Evolutionary conservation across 257 asterid species (phyloP).

Genomic region (Solanum pinnatisectum): DNA sequence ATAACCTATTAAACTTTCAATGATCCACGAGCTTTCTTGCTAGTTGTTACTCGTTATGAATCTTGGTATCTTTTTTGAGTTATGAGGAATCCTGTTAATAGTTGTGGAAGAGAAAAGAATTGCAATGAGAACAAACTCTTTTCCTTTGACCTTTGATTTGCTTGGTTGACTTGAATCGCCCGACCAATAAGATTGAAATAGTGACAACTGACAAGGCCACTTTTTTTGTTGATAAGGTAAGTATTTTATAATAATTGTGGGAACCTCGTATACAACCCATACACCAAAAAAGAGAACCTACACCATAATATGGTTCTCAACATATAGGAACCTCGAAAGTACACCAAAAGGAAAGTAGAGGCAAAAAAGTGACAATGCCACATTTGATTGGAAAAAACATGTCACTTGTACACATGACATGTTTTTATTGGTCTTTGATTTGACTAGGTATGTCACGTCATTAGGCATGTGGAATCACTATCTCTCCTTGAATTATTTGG

Average conservation of each 20-base stretch:
- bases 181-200: not conserved
- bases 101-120: not conserved
- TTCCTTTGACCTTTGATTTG: not conserved
- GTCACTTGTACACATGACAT: not conserved
- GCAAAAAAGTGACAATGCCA: not conserved
- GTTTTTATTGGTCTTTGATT: not conserved
- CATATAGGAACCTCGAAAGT: not conserved
- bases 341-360: not conserved
- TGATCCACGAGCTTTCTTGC: not conserved
- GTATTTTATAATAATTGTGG: not conserved
- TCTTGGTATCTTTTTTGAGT: not conserved
- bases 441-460: not conserved
- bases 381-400: not conserved
- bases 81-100: not conserved
- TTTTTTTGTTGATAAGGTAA: not conserved
- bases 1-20: not conserved
- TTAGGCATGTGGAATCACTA: not conserved
- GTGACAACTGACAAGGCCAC: not conserved
- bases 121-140: not conserved
- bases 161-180: not conserved
- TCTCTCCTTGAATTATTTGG: not conserved
- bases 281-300: not conserved
- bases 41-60: not conserved
- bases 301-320: not conserved
- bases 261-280: not conserved